These are phyloP conservation scores for Melampsora occidentalis DNA, from an alignment of 1,284 basidiomycete genomes.

Conservation along the genomic window DNA sequence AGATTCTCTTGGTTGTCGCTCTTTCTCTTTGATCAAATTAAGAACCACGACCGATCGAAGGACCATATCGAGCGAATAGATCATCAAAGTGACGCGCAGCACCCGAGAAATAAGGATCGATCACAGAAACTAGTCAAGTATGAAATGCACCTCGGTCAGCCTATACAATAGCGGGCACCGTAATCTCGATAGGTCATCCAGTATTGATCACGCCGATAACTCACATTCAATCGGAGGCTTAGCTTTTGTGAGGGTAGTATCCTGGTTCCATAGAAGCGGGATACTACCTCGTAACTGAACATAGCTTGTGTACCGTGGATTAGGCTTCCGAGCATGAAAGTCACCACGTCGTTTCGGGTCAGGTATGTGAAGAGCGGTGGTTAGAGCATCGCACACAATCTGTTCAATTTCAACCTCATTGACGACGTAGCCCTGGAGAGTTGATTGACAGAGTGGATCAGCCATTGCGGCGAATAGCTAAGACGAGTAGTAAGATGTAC, in stretches of 20 bases:
- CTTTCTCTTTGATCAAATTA: slow-evolving; percentile 82
- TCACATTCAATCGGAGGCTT: slow-evolving; percentile 44
- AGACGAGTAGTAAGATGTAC: not conserved
- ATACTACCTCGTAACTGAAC: slow-evolving; percentile 43
- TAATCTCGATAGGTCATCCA: slow-evolving; percentile 32
- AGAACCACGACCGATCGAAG: slow-evolving; percentile 86
- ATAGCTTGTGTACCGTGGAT: slow-evolving; percentile 42
- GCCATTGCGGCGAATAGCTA: not conserved
- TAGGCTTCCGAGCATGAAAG: slow-evolving; percentile 36
- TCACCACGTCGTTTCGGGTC: slow-evolving; percentile 62
- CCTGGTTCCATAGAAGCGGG: slow-evolving; percentile 43
- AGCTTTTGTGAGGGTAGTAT: slow-evolving; percentile 42
- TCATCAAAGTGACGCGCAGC: slow-evolving; percentile 92
- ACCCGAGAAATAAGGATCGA: slow-evolving; percentile 92
- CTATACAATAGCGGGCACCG: not conserved
- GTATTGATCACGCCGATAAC: not conserved
- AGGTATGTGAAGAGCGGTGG: slow-evolving; percentile 59
- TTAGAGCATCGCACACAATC: slow-evolving; percentile 89
- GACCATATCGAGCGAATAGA: slow-evolving; percentile 83
- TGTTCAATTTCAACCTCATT: slow-evolving; percentile 99
- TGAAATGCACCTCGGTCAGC: not conserved
- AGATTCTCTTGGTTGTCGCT: slow-evolving; percentile 77
- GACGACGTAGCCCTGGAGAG: slow-evolving; percentile 83
- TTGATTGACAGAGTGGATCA: too few species aligned
- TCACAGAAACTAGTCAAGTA: slow-evolving; percentile 69